Evolutionary conservation across 2,329 filamentous ascomycete species (phyloP).

Genomic region (Arthrocladium fulminans): DNA sequence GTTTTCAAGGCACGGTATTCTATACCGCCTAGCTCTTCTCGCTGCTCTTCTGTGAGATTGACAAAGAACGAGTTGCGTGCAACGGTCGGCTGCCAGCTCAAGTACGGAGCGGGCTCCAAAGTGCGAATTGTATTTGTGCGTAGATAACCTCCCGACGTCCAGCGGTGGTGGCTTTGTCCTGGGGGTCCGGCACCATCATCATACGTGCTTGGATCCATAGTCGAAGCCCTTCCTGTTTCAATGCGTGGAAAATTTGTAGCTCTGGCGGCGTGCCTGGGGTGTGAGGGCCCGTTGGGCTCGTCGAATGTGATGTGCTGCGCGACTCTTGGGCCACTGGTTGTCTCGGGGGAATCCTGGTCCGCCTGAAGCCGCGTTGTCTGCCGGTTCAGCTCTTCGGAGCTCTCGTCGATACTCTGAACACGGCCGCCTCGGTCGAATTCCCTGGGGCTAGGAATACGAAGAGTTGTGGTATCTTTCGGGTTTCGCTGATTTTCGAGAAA

Average conservation of each 20-base stretch:
- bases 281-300: constrained; percentile 33
- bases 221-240: constrained; percentile 21
- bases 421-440: constrained; percentile 77
- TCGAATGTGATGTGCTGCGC: constrained; percentile 39
- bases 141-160: constrained; percentile 46
- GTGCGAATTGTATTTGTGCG: constrained; percentile 46
- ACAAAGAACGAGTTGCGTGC: constrained; percentile 89
- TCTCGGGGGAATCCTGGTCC: constrained; percentile 7
- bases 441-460: constrained; percentile 84
- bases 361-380: constrained; percentile 23
- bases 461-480: constrained; percentile 58
- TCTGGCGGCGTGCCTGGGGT: constrained; percentile 16
- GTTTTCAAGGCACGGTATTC: constrained; percentile 91
- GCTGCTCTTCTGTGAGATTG: constrained; percentile 77
- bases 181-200: constrained; percentile 2
- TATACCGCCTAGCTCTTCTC: constrained; percentile 90
- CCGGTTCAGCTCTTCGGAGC: constrained; percentile 27
- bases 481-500: constrained; percentile 79
- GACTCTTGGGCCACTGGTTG: constrained; percentile 5
- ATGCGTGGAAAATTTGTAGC: constrained; percentile 32
- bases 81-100: constrained; percentile 88
- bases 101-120: constrained; percentile 64
- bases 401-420: constrained; percentile 51
- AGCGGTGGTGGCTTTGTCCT: constrained; percentile 29
- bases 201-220: constrained; percentile 16